phyloP scores from a whole-genome alignment of 371 early-diverging fungal species.

The Syncephalastrum racemosum region DNA sequence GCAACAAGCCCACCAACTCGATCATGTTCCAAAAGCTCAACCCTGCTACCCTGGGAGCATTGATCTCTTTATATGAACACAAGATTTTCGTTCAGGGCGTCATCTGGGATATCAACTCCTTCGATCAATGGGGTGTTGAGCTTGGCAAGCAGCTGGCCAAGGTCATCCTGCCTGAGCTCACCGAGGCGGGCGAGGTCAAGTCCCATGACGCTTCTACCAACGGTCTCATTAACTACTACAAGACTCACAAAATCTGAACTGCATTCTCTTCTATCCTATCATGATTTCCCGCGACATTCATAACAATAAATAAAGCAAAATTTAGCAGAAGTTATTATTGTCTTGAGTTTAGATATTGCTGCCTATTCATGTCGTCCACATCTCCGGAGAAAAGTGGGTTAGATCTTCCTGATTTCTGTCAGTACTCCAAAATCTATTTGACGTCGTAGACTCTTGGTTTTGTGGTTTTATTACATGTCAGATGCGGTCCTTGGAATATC shows the following conservation, averaged over 20 bases:
- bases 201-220: constrained; percentile 92
- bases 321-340: too few relatives aligned
- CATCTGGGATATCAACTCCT: constrained; percentile 97
- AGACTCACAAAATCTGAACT: constrained; percentile 47
- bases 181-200: constrained; percentile 50
- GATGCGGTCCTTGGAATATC: too few relatives aligned
- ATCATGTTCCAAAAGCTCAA: constrained; percentile 91
- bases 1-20: constrained; percentile 97
- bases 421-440: too few relatives aligned
- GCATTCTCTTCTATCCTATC: constrained; percentile 1
- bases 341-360: too few relatives aligned
- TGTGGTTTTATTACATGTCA: too few relatives aligned
- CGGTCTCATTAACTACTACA: constrained; percentile 90
- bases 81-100: constrained; percentile 99
- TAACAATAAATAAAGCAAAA: too few relatives aligned
- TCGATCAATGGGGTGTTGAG: constrained; percentile 99
- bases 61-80: constrained; percentile 99
- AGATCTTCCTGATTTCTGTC: too few relatives aligned
- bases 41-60: constrained; percentile 91
- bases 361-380: too few relatives aligned
- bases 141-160: constrained; percentile 99
- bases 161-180: constrained; percentile 89
- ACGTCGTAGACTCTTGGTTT: too few relatives aligned
- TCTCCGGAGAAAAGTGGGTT: too few relatives aligned
- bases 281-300: background rate